A percentile compares a stretch with the other conserved stretches of the same genome.
phyloP scores from a whole-genome alignment of 768 basidiomycete genomes.

The Mycena polygramma region DNA sequence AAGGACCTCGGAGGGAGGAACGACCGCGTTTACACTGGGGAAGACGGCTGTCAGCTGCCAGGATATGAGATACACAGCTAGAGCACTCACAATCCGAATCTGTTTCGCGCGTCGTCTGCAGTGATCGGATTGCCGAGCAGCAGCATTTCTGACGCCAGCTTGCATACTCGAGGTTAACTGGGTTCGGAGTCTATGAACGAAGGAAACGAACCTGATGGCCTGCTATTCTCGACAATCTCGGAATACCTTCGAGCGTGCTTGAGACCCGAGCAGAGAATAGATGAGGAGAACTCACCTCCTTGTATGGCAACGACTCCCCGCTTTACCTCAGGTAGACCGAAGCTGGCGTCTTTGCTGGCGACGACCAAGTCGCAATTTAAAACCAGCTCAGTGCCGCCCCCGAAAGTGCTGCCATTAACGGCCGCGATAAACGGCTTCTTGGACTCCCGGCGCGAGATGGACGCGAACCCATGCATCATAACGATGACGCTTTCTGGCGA shows the following conservation, averaged over 20 bases:
- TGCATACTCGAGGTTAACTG: slow-evolving; percentile 35
- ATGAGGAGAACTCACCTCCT: slow-evolving; percentile 61
- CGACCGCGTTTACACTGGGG: slow-evolving; percentile 77
- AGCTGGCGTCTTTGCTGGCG: slow-evolving; percentile 73
- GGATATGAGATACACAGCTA: too few species aligned
- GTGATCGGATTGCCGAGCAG: slow-evolving; percentile 77
- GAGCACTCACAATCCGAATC: slow-evolving; percentile 79
- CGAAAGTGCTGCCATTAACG: slow-evolving; percentile 79
- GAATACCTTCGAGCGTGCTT: slow-evolving; percentile 63
- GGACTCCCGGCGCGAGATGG: slow-evolving; percentile 76
- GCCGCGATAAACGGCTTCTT: slow-evolving; percentile 86
- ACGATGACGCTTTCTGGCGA: slow-evolving; percentile 58
- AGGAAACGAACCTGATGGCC: slow-evolving; percentile 77
- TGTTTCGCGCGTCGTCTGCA: slow-evolving; percentile 74
- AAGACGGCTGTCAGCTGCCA: not conserved
- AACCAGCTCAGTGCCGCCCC: slow-evolving; percentile 76
- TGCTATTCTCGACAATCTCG: slow-evolving; percentile 71
- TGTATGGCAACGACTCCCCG: slow-evolving; percentile 80
- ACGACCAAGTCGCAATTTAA: slow-evolving; percentile 86
- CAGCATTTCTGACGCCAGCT: slow-evolving; percentile 84
- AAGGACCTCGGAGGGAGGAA: slow-evolving; percentile 67
- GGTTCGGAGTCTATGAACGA: slow-evolving; percentile 22
- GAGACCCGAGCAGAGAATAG: not conserved
- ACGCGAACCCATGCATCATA: slow-evolving; percentile 74
- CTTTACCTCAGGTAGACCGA: slow-evolving; percentile 84